Conservation (phyloP, 73 alveolate species). For the Paramecium sexaurelia region DNA sequence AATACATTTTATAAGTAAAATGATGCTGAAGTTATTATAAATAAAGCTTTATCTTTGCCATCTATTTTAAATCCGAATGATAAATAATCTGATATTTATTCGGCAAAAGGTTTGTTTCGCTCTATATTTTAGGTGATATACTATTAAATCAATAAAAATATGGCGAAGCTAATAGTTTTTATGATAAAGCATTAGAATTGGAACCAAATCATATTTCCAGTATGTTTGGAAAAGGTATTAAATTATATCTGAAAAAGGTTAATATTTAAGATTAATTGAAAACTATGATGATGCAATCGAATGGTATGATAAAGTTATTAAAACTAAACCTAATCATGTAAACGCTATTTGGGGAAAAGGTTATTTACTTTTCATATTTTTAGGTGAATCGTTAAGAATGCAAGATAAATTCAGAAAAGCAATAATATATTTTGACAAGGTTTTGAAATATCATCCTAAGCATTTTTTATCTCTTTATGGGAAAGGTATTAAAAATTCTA, state of each 20-base stretch:
- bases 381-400: conserved; percentile 9
- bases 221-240: background rate
- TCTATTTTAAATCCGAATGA: background rate
- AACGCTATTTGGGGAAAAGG: conserved; percentile 1
- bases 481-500: background rate
- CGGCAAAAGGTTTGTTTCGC: background rate
- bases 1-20: background rate
- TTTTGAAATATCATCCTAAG: background rate
- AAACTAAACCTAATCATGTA: background rate
- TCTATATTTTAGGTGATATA: background rate
- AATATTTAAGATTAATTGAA: background rate
- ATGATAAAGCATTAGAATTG: background rate
- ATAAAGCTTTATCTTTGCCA: background rate
- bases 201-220: background rate
- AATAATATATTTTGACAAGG: background rate
- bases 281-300: background rate
- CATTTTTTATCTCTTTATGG: conserved; percentile 32
- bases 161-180: background rate
- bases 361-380: background rate
- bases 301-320: background rate
- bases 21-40: background rate
- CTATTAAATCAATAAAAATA: background rate
- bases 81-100: background rate
- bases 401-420: background rate
- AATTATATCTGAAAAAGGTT: background rate